A percentile compares a stretch with the other conserved stretches of the same genome.
phyloP scores from a whole-genome alignment of 2,329 filamentous ascomycete genomes.

The Calonectria pauciramosa region DNA sequence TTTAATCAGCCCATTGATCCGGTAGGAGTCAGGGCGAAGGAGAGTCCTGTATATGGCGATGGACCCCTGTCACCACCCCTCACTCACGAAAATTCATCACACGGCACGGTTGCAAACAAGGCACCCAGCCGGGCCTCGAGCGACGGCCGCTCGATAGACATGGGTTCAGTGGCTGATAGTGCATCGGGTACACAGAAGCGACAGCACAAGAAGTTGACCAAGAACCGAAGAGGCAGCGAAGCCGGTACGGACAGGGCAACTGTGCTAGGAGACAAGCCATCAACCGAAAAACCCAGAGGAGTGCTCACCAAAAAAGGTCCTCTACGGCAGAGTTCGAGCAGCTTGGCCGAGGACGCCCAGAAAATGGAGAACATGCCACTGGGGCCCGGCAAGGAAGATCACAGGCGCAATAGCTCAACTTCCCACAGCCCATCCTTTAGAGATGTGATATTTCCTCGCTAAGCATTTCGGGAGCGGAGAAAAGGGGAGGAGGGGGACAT shows the following conservation, averaged over 20 bases:
- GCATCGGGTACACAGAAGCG: constrained; percentile 48
- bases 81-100: constrained; percentile 40
- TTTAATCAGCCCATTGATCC: constrained; percentile 51
- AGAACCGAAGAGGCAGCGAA: constrained; percentile 56
- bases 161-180: constrained; percentile 42
- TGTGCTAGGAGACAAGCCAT: constrained; percentile 32
- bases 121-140: constrained; percentile 50
- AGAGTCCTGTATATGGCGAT: constrained; percentile 44
- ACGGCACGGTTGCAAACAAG: constrained; percentile 35
- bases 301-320: constrained; percentile 56
- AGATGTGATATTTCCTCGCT: constrained; percentile 43
- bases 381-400: constrained; percentile 37
- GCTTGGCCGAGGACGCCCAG: constrained; percentile 41
- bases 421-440: constrained; percentile 44
- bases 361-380: constrained; percentile 42
- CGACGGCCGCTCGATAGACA: constrained; percentile 50
- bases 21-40: constrained; percentile 40
- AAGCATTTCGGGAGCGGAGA: not conserved
- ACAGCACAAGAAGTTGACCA: constrained; percentile 58
- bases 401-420: constrained; percentile 40
- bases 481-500: not conserved
- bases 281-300: constrained; percentile 43
- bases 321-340: constrained; percentile 46
- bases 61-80: constrained; percentile 37
- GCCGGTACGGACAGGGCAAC: constrained; percentile 47